Percentiles rank a stretch among this genome's conserved stretches.
Evolutionary conservation across 2,329 filamentous ascomycete genomes (phyloP).

Genomic region (Fusarium sp.): DNA sequence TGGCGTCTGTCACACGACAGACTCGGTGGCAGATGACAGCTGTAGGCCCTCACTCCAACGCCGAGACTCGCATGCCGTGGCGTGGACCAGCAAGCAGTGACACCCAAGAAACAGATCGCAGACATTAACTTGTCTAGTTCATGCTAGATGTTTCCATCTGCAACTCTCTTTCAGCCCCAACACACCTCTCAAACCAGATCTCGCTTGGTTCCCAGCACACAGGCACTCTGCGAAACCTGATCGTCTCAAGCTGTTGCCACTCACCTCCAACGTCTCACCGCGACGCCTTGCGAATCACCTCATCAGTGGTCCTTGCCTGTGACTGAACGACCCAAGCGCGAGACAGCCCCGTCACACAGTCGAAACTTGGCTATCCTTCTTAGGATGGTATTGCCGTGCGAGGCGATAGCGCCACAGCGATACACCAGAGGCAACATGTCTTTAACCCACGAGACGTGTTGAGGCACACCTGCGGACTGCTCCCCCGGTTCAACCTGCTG

Average conservation of each 20-base stretch:
- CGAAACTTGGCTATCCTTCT: not conserved
- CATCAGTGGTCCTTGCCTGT: slow-evolving; percentile 15
- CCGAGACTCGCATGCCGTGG: not conserved
- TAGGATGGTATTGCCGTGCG: slow-evolving; percentile 3
- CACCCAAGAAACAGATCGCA: not conserved
- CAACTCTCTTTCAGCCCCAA: not conserved
- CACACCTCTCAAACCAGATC: not conserved
- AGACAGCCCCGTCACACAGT: slow-evolving; percentile 24
- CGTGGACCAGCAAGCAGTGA: not conserved
- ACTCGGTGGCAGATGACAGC: not conserved
- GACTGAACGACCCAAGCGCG: slow-evolving; percentile 8
- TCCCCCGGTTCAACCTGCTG: slow-evolving; percentile 4
- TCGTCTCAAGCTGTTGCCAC: slow-evolving; percentile 15
- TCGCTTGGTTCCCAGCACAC: not conserved
- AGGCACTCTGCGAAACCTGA: slow-evolving; percentile 21
- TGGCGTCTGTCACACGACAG: slow-evolving; percentile 19
- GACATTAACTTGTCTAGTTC: not conserved
- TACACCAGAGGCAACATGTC: slow-evolving; percentile 6
- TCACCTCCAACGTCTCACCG: not conserved
- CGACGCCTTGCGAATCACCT: slow-evolving; percentile 18
- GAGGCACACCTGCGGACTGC: not conserved
- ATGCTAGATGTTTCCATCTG: slow-evolving; percentile 1
- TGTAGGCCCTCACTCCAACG: not conserved
- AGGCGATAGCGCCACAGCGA: slow-evolving; percentile 13
- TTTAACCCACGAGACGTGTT: slow-evolving; percentile 1